Conservation (phyloP, 2,329 filamentous ascomycete species). For the Macrophomina tecta region DNA sequence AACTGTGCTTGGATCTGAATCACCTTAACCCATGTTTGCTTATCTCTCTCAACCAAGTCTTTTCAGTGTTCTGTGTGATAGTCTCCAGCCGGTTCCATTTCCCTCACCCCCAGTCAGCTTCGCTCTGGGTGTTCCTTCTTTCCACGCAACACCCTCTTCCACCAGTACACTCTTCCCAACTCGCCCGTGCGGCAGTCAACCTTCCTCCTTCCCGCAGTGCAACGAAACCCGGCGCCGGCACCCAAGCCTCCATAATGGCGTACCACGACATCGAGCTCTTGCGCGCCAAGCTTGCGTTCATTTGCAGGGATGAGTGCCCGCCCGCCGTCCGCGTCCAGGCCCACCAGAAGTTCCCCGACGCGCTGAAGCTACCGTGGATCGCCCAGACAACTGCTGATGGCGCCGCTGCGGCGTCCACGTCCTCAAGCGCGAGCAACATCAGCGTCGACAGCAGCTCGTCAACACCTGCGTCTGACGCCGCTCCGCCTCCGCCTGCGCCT, state of each 20-base stretch:
- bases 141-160: too few species aligned
- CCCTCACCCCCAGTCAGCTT: too few species aligned
- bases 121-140: too few species aligned
- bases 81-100: too few species aligned
- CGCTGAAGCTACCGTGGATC: not conserved
- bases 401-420: not conserved
- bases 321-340: slow-evolving; percentile 84
- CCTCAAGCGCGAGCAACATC: not conserved
- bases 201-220: not conserved
- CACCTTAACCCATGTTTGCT: too few species aligned
- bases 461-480: not conserved
- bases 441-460: not conserved
- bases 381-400: not conserved
- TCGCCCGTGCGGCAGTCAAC: too few species aligned
- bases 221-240: not conserved
- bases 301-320: not conserved
- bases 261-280: slow-evolving; percentile 9
- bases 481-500: too few species aligned
- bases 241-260: not conserved
- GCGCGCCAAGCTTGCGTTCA: slow-evolving; percentile 22
- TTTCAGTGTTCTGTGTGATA: too few species aligned
- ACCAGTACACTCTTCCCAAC: too few species aligned
- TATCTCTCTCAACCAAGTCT: too few species aligned
- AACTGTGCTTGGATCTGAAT: too few species aligned
- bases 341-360: slow-evolving; percentile 75